Evolutionary conservation across 1,284 basidiomycete genomes (phyloP).

Genomic region (Exobasidium rhododendri): DNA sequence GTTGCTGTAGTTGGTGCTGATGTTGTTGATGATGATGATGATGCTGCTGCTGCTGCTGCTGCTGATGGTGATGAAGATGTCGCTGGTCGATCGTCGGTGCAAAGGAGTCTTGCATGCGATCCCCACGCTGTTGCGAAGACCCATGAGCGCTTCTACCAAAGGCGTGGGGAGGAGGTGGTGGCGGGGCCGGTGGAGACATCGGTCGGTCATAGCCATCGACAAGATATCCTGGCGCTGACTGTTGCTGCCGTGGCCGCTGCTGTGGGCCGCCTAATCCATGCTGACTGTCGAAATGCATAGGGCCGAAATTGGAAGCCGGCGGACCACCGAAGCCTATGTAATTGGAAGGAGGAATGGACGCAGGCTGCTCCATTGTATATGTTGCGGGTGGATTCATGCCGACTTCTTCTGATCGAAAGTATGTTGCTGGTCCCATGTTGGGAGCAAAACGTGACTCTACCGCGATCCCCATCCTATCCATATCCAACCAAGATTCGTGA

Average conservation of each 20-base stretch:
- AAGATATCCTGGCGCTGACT: neutral
- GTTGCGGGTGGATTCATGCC: neutral
- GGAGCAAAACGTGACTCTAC: neutral
- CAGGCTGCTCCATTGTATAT: neutral
- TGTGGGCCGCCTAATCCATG: neutral
- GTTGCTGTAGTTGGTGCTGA: too few species aligned
- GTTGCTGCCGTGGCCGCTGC: too few species aligned
- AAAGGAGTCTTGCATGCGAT: neutral
- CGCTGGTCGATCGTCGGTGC: neutral
- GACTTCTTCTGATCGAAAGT: neutral
- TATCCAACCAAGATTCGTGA: conserved; percentile 45
- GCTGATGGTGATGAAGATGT: neutral
- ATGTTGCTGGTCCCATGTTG: neutral
- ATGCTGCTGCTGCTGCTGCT: neutral
- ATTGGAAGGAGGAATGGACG: neutral
- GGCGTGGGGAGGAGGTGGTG: neutral
- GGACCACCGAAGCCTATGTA: neutral
- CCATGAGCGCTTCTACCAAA: neutral
- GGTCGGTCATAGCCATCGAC: neutral
- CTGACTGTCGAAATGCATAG: neutral
- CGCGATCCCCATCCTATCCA: conserved; percentile 48
- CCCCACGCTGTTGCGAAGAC: neutral
- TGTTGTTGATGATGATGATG: too few species aligned
- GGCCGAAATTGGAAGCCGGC: neutral
- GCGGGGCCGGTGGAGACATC: neutral